phyloP scores from a whole-genome alignment of 139 green algal genomes.

The Parachlorella kessleri region DNA sequence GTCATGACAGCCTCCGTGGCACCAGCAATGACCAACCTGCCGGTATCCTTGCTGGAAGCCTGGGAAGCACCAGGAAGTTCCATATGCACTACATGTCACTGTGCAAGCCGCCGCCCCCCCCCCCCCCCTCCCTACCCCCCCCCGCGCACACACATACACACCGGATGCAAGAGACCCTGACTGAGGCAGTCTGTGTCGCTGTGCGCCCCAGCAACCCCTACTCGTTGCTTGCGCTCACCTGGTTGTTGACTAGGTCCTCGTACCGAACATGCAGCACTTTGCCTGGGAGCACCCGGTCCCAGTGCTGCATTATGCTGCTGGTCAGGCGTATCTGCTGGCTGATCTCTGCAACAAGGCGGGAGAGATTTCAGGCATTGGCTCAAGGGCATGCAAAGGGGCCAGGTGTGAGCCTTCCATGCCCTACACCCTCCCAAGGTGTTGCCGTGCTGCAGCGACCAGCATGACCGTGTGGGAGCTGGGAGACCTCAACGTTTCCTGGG shows the following conservation, averaged over 20 bases:
- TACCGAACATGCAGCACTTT: conserved; percentile 57
- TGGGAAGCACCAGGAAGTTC: background rate
- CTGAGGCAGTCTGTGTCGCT: too few relatives aligned
- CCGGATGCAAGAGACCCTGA: too few relatives aligned
- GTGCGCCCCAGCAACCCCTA: too few relatives aligned
- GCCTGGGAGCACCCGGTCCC: conserved; percentile 49
- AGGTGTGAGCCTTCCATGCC: background rate
- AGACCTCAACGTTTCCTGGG: background rate
- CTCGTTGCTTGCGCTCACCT: conserved; percentile 6
- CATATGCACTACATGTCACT: background rate
- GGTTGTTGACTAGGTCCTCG: conserved; percentile 40
- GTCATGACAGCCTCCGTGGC: background rate
- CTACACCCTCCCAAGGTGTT: background rate
- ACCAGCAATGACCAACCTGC: background rate
- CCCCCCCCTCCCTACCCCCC: too few relatives aligned
- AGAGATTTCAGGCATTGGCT: background rate
- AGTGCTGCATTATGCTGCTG: conserved; percentile 48
- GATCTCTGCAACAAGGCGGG: conserved; percentile 39
- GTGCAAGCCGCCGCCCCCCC: background rate
- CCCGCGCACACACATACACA: too few relatives aligned
- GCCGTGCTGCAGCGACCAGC: background rate
- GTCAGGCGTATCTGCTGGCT: conserved; percentile 36
- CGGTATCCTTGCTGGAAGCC: background rate
- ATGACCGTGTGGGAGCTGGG: background rate
- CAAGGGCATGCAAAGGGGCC: background rate